Evolutionary conservation across 805 yeast species (phyloP).

Genomic region (Saccharomyces eubayanus): DNA sequence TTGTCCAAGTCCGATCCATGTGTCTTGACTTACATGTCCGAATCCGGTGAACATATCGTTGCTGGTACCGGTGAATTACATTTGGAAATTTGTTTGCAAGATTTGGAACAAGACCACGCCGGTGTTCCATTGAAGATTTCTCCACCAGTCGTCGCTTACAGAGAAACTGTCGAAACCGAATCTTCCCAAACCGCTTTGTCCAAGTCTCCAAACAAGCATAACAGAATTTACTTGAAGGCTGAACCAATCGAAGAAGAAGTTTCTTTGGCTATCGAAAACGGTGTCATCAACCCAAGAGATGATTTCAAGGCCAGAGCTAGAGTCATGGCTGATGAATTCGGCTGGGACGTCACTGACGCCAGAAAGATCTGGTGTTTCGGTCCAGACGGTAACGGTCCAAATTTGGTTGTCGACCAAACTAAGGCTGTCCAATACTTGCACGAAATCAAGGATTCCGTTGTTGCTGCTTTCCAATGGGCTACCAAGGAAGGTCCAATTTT

Average conservation of each 20-base stretch:
- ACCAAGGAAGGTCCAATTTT: slow-evolving; percentile 98
- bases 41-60: slow-evolving; percentile 98
- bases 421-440: slow-evolving; percentile 98
- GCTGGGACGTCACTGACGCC: slow-evolving; percentile 99
- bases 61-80: slow-evolving; percentile 99
- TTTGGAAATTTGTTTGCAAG: slow-evolving; percentile 93
- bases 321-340: slow-evolving; percentile 96
- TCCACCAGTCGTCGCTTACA: slow-evolving; percentile 96
- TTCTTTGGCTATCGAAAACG: slow-evolving; percentile 82
- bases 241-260: slow-evolving; percentile 93
- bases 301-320: slow-evolving; percentile 99
- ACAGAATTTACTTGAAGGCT: slow-evolving; percentile 98
- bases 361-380: slow-evolving; percentile 99
- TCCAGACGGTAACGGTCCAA: slow-evolving; percentile 99
- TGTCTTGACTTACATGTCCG: slow-evolving; percentile 79
- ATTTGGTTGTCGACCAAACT: slow-evolving; percentile 97
- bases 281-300: slow-evolving; percentile 89
- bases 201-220: slow-evolving; percentile 99
- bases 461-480: slow-evolving; percentile 99
- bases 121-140: slow-evolving; percentile 97
- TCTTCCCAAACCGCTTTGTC: slow-evolving; percentile 95
- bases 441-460: slow-evolving; percentile 99
- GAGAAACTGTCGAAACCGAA: slow-evolving; percentile 94
- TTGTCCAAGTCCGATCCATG: slow-evolving; percentile 99
- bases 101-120: slow-evolving; percentile 97